Base-by-base conservation (phyloP, 1,284 basidiomycete genomes). In the Athelia psychrophila region DNA sequence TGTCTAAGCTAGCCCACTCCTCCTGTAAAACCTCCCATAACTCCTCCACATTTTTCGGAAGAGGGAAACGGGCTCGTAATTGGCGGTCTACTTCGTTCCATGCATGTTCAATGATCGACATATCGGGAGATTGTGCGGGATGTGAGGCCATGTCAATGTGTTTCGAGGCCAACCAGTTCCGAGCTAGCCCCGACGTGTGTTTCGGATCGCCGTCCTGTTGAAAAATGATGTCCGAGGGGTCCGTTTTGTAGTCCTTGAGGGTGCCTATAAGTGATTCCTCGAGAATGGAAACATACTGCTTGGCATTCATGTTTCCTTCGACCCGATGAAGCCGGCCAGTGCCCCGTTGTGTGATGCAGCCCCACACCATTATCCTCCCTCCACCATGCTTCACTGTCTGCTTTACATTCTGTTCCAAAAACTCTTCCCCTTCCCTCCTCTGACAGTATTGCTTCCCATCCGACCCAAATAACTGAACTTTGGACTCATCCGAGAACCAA, bases 131-230 rank as follows among this genome's bases (percentile, higher is more conserved):
- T 23, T 57, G 54, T 3, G 70, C 55, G n/a, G 70, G 65, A 71
- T 71, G 75, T 1, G 48, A 49, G 3, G 75, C 54, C 1, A 62
- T 12, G 42, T 58, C 38, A 42, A 74, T 59, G 24, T 63, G 23
- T 27, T 73, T 53, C 8, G 66, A 50, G 16, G 54, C n/a, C 46
- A 76, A 69, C 71, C 69, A 75, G 1, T 51, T 36, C 22, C 50
- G 23, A 3, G 61, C 63, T 5, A 56, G 16, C 30, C 61, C 58
- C 12, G 61, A 61, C 23, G 58, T 70, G 59, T 72, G 67, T 56
- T 72, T 74, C 8, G 56, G 64, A 56, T 72, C 65, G 48, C 68
- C 69, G 55, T 74, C 71, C 35, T 74, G 67, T 46, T 66, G 62
- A 53, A 64, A 67, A 20, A 36, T 20, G 4, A 53, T 38, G 25